A percentile compares a stretch with the other conserved stretches of the same genome.
phyloP scores from a whole-genome alignment of 2,329 filamentous ascomycete genomes.

The Phialophora expanda region DNA sequence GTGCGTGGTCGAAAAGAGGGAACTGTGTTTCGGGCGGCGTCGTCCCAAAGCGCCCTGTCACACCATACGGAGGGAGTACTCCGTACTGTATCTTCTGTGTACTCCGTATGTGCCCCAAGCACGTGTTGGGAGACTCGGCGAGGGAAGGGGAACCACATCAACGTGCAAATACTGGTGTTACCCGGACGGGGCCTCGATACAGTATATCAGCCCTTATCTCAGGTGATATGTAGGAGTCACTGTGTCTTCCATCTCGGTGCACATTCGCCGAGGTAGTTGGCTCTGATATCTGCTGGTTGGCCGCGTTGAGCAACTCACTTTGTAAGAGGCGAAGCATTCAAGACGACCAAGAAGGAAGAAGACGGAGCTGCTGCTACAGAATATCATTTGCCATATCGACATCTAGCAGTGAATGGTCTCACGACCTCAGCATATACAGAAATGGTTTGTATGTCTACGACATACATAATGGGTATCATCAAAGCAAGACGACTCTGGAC shows the following conservation, averaged over 20 bases:
- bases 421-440: not conserved
- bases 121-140: too few species aligned
- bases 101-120: too few species aligned
- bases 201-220: too few species aligned
- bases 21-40: too few species aligned
- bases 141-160: too few species aligned
- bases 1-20: too few species aligned
- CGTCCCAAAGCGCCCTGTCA: too few species aligned
- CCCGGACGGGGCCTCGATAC: too few species aligned
- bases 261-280: not conserved
- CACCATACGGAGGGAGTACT: too few species aligned
- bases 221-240: not conserved
- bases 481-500: conserved; percentile 1
- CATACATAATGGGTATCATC: conserved; percentile 6
- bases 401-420: not conserved
- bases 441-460: not conserved
- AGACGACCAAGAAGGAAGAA: not conserved
- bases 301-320: not conserved
- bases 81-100: too few species aligned
- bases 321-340: not conserved
- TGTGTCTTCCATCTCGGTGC: not conserved
- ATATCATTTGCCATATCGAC: conserved; percentile 1
- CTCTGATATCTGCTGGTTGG: not conserved
- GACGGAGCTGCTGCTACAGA: not conserved
- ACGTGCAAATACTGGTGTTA: too few species aligned